These are phyloP conservation scores for Monilinia aucupariae DNA, from an alignment of 2,329 filamentous ascomycete species.

Conservation along the genomic window DNA sequence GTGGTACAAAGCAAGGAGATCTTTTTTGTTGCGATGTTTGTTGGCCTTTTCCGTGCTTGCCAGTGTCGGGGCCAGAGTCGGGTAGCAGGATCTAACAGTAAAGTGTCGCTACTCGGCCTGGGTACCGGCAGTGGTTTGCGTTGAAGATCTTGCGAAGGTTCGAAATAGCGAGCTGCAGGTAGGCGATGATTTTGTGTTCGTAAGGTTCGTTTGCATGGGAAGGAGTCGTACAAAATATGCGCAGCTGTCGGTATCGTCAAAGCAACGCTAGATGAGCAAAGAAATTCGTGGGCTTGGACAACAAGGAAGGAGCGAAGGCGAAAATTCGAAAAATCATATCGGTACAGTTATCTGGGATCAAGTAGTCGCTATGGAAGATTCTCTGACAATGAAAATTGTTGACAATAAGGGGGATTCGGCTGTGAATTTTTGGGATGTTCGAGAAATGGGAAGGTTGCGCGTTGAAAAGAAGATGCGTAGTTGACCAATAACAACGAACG, in stretches of 20 bases:
- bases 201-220: not conserved
- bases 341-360: not conserved
- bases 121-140: not conserved
- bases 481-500: constrained; percentile 10
- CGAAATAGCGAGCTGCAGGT: not conserved
- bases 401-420: not conserved
- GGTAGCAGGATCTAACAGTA: not conserved
- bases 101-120: not conserved
- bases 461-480: not conserved
- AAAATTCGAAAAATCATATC: not conserved
- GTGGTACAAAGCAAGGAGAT: not conserved
- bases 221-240: not conserved
- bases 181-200: not conserved
- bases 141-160: not conserved
- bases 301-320: not conserved
- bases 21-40: not conserved
- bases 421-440: not conserved
- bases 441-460: not conserved
- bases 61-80: not conserved
- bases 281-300: constrained; percentile 2
- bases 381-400: not conserved
- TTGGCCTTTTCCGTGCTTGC: not conserved
- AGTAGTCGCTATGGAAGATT: not conserved
- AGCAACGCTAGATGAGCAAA: not conserved
- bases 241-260: not conserved